Conservation (phyloP, 139 green algal species). For the Gonium pectorale region DNA sequence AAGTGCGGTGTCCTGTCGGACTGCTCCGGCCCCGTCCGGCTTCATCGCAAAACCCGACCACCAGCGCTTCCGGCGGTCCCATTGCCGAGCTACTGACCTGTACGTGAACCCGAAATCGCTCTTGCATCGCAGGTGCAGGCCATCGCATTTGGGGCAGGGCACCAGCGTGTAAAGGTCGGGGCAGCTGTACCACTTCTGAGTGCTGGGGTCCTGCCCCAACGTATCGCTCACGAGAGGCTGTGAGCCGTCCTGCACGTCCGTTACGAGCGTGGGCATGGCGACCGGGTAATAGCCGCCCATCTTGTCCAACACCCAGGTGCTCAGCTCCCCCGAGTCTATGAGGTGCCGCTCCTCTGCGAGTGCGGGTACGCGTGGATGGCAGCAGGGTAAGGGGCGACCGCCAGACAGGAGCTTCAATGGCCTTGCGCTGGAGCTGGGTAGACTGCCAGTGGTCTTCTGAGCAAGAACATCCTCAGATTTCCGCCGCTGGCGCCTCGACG, state of each 20-base stretch:
- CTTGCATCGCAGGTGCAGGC: constrained; percentile 42
- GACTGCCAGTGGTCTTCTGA: too few relatives aligned
- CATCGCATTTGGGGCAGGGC: constrained; percentile 38
- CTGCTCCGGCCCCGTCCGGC: too few relatives aligned
- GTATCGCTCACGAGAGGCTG: not conserved
- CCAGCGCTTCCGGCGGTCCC: too few relatives aligned
- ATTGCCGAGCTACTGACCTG: too few relatives aligned
- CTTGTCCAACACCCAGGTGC: constrained; percentile 61
- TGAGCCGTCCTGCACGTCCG: not conserved
- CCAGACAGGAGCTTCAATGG: too few relatives aligned
- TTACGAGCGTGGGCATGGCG: constrained; percentile 8
- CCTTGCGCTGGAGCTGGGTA: too few relatives aligned
- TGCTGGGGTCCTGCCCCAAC: not conserved
- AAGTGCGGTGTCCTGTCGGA: too few relatives aligned
- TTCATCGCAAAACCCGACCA: too few relatives aligned
- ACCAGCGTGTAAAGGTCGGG: constrained; percentile 47
- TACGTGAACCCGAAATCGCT: constrained; percentile 56
- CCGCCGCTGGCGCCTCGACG: too few relatives aligned
- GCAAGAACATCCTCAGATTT: too few relatives aligned
- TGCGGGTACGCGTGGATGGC: not conserved
- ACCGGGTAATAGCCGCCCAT: constrained; percentile 56
- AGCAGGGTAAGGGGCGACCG: too few relatives aligned
- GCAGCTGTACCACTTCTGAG: constrained; percentile 47
- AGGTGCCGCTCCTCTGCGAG: constrained; percentile 12
- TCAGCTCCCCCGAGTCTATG: constrained; percentile 38